Evolutionary conservation across 1,139 yeast species (phyloP).

Genomic region (Diutina rugosa): DNA sequence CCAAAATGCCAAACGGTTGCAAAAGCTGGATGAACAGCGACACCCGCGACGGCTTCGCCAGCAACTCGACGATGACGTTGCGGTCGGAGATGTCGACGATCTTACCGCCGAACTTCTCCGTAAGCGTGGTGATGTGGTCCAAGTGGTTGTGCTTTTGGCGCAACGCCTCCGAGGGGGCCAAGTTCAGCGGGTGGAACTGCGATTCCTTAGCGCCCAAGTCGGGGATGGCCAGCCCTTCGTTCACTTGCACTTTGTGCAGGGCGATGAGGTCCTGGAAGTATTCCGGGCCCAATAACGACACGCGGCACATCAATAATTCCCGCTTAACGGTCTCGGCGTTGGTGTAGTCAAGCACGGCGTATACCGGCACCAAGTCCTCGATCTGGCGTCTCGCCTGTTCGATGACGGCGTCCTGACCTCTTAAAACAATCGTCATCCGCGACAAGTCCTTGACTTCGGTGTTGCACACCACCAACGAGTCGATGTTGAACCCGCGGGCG

Average conservation of each 20-base stretch:
- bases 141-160: conserved; percentile 89
- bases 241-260: conserved; percentile 53
- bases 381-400: conserved; percentile 99
- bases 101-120: conserved; percentile 83
- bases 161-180: conserved; percentile 84
- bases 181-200: conserved; percentile 73
- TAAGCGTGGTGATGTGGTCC: conserved; percentile 68
- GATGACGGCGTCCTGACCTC: conserved; percentile 90
- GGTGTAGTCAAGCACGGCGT: conserved; percentile 92
- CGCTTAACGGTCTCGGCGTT: conserved; percentile 82
- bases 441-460: conserved; percentile 93
- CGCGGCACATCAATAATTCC: conserved; percentile 82
- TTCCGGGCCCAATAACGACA: conserved; percentile 90
- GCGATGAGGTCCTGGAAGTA: conserved; percentile 90
- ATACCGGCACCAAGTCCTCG: conserved; percentile 95
- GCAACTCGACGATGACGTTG: conserved; percentile 85
- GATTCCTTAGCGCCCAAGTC: conserved; percentile 41
- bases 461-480: conserved; percentile 90
- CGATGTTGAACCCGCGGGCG: conserved; percentile 96
- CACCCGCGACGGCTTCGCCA: conserved; percentile 88
- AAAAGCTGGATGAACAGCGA: conserved; percentile 76
- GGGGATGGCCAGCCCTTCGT: conserved; percentile 26
- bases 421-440: conserved; percentile 90
- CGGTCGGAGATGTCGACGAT: conserved; percentile 87
- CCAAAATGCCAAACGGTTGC: conserved; percentile 93